Evolutionary conservation across 2,329 filamentous ascomycete genomes (phyloP), one percentile per base, ranked within the genome.

Genomic region (Trichophaea hybrida): DNA sequence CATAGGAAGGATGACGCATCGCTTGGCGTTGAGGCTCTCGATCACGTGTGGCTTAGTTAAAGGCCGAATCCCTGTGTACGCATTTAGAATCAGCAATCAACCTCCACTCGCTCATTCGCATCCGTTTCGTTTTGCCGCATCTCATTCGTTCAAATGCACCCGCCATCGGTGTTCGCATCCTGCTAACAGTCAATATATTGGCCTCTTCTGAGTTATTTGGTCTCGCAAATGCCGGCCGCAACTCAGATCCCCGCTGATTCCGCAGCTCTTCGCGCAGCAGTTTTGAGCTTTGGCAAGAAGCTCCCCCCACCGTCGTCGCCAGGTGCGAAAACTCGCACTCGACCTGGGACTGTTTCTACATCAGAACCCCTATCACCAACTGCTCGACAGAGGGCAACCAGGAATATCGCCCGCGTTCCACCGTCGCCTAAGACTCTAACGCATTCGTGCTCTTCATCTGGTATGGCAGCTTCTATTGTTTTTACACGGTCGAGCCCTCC

Each of bases 381-480:
- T n/a, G 43, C 17, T 40, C 32, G n/a, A 52, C 17, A 37, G 33
- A 17, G 50, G 10, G 32, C 8, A 33, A 57, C 24, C 44, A 43
- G 13, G 37, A 46, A 35, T 24, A 24, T 24, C 24, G 24, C 24
- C 24, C 1, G 24, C 24, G 3, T 5, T 24, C 52, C 44, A 6
- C 24, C 33, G 17, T 34, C 32, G 13, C 2, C 17, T 15, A n/a
- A 56, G 35, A 10, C 33, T 34, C 13, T 34, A 24, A 35, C 31
- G 32, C 70, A 68, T n/a, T 62, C 63, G 6, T 77, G 76, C 60
- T 82, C 78, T 50, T 76, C 81, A 5, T 84, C 80, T 4, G 78
- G 79, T 62, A 79, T 83, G 62, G 81, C 81, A 10, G 81, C 81
- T 10, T 80, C 76, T 34, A 71, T 82, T 32, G 81, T 80, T 1